Evolutionary conservation across 768 basidiomycete species (phyloP).

Genomic region (Auriscalpium orientale): DNA sequence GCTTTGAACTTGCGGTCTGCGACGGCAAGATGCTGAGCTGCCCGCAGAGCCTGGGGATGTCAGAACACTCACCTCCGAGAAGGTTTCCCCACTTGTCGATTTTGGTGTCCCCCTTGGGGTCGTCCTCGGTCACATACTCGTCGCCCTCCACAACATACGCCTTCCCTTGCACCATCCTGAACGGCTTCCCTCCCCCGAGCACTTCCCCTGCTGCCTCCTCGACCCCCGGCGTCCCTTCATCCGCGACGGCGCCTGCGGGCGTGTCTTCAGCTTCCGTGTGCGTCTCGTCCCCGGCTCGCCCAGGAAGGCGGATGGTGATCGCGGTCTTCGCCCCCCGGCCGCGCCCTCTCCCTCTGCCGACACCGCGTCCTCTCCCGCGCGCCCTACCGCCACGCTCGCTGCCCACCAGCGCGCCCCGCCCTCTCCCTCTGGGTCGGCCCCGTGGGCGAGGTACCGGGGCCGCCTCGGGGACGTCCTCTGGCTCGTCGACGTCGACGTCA

Average conservation of each 20-base stretch:
- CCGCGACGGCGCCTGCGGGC: constrained; percentile 10
- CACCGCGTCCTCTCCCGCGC: constrained; percentile 24
- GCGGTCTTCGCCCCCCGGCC: constrained; percentile 18
- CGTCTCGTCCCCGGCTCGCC: constrained; percentile 31
- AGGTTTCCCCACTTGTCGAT: constrained; percentile 81
- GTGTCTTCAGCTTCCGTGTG: constrained; percentile 19
- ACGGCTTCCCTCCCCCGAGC: constrained; percentile 52
- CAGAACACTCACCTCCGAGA: constrained; percentile 59
- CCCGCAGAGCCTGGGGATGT: not conserved
- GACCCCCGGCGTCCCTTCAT: constrained; percentile 27
- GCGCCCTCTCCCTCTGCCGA: constrained; percentile 22
- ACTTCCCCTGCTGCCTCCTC: constrained; percentile 20
- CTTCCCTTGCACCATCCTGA: constrained; percentile 65
- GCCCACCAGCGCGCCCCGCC: constrained; percentile 17
- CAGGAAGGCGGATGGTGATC: constrained; percentile 20
- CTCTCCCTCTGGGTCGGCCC: constrained; percentile 21
- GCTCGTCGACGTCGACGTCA: not conserved
- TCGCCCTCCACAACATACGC: constrained; percentile 80
- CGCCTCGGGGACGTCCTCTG: not conserved
- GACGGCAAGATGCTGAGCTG: constrained; percentile 1
- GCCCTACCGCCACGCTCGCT: constrained; percentile 19
- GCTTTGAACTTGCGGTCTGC: constrained; percentile 85
- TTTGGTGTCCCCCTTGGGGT: constrained; percentile 86
- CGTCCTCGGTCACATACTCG: constrained; percentile 78
- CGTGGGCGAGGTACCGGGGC: constrained; percentile 11